Evolutionary conservation across 139 green algal genomes (phyloP).

Genomic region (Pycnococcus provasolii): DNA sequence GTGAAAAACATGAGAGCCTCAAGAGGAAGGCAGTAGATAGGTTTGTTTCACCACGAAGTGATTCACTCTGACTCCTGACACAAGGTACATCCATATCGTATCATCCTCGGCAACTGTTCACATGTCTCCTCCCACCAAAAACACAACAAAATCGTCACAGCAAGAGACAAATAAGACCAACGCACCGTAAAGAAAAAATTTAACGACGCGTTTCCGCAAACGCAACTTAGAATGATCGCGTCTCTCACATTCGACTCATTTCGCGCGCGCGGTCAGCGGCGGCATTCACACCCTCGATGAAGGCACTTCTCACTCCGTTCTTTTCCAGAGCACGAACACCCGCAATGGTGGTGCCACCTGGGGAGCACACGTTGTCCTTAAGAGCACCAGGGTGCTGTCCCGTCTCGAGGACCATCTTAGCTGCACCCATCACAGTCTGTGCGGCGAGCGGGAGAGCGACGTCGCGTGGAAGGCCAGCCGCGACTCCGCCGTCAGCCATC

Average conservation of each 20-base stretch:
- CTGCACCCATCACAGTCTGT: conserved; percentile 75
- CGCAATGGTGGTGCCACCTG: conserved; percentile 84
- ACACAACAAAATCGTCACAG: no score
- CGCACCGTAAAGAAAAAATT: no score
- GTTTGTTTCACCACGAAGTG: no score
- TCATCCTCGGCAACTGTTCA: no score
- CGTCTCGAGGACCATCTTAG: conserved; percentile 94
- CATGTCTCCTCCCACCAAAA: no score
- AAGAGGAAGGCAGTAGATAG: no score
- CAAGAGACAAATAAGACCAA: no score
- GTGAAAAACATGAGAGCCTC: no score
- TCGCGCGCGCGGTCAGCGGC: conserved; percentile 67
- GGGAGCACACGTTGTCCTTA: conserved; percentile 86
- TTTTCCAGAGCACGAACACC: conserved; percentile 85
- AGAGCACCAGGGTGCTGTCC: conserved; percentile 79
- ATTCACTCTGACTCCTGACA: no score
- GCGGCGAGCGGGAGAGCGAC: conserved; percentile 62
- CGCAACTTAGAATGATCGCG: no score
- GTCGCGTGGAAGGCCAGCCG: conserved; percentile 71
- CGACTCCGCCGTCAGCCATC: conserved; percentile 82
- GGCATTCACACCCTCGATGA: conserved; percentile 82
- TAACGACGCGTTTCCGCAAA: no score
- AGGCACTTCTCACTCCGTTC: conserved; percentile 52
- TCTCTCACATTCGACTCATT: conserved; percentile 46
- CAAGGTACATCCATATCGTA: no score